Conservation (phyloP, 2,329 filamentous ascomycete genomes). For the Fusarium liriodendri region DNA sequence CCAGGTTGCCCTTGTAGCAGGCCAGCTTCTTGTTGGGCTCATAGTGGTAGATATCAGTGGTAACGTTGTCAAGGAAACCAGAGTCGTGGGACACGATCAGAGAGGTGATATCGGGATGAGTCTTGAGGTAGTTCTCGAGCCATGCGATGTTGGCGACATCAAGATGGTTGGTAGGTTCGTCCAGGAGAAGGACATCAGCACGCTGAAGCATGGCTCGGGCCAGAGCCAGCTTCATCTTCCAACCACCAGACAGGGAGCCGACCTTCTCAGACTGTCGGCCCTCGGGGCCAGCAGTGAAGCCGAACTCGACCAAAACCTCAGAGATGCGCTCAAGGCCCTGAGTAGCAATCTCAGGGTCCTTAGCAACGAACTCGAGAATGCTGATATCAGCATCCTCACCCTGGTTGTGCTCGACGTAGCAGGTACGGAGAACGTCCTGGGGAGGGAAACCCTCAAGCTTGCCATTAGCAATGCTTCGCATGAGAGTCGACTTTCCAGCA, state of each 20-base stretch:
- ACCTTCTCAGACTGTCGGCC: conserved; percentile 91
- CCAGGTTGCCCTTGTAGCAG: conserved; percentile 85
- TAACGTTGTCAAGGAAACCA: conserved; percentile 95
- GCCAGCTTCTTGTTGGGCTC: conserved; percentile 94
- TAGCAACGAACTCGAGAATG: conserved; percentile 91
- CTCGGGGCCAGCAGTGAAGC: conserved; percentile 90
- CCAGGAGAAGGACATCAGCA: conserved; percentile 94
- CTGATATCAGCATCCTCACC: conserved; percentile 97
- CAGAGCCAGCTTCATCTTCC: conserved; percentile 99
- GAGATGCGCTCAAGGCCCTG: conserved; percentile 86
- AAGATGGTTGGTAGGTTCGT: conserved; percentile 99
- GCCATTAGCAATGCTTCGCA: conserved; percentile 94
- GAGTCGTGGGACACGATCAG: conserved; percentile 99
- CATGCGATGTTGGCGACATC: conserved; percentile 97
- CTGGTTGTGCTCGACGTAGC: conserved; percentile 99
- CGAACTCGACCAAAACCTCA: conserved; percentile 87
- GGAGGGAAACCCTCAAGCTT: conserved; percentile 97
- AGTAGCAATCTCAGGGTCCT: conserved; percentile 86
- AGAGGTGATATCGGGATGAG: conserved; percentile 95
- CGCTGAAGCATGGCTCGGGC: conserved; percentile 96
- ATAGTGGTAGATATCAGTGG: conserved; percentile 99
- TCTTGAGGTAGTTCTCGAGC: conserved; percentile 94
- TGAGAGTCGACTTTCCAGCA: conserved; percentile 98
- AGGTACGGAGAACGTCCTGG: conserved; percentile 91
- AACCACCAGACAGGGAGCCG: conserved; percentile 94